Evolutionary conservation across 116 monocot genomes (phyloP), one percentile per base, ranked within the genome.

Genomic region (Trichopus zeylanicus): DNA sequence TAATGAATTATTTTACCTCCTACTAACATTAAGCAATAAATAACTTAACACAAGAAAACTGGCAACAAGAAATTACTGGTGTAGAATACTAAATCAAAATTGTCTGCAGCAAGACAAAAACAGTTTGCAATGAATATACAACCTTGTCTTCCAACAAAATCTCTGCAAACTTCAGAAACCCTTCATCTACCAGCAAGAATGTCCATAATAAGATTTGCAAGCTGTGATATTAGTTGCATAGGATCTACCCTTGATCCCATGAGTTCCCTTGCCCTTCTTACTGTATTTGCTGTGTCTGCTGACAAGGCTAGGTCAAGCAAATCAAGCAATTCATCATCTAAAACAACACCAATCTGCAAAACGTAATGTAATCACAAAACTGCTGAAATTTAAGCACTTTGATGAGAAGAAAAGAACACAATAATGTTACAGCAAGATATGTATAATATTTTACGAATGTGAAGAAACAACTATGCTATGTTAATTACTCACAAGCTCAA

Each of bases 151-250:
- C 62, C 71, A 8, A 84, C 60, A 62, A 87, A 76, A 13, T 53
- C 82, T 26, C 71, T 74, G 24, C 71, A 72, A 51, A 60, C 56
- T 64, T 88, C 72, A 34, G 82, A 78, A 31, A 70, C 27, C 53
- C 66, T 75, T 33, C 67, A 71, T 67, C 83, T 67, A 33, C 90
- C 95, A 64, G 90, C 70, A 42, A 95, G 79, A 72, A 95, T 87
- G 66, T 95, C 95, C 95, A 95, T 90, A 53, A 95, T 90, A 63
- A 95, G 75, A 68, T 95, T 89, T 47, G 95, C 95, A 72, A 95
- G 81, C 63, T 90, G 95, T 64, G 90, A 89, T 34, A 81, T 66
- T 56, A 95, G 64, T 60, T 95, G 90, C 76, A 90, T 84, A 53
- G 95, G 95, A 79, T 95, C 95, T 57, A 95, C 77, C 53, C 75